Evolutionary conservation across 2,329 filamentous ascomycete species (phyloP).

Genomic region (Fusarium sp.): DNA sequence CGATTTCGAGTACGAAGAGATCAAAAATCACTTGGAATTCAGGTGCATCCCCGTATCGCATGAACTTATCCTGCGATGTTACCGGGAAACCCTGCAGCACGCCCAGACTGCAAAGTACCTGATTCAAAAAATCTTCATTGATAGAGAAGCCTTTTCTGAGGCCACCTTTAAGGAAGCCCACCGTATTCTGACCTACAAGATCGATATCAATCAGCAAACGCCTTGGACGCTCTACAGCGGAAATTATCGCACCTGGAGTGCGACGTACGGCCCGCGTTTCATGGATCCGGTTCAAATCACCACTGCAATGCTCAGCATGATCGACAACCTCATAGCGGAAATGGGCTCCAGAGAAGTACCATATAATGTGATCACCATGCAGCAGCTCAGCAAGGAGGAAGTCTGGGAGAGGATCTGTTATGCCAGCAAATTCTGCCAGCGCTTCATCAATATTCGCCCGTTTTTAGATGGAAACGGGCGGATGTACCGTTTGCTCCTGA

Average conservation of each 20-base stretch:
- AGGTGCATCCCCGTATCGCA: no score
- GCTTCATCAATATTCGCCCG: slow-evolving; percentile 49
- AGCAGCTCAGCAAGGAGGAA: no score
- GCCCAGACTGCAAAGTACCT: slow-evolving; percentile 25
- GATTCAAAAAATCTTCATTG: slow-evolving; percentile 3
- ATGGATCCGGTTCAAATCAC: neutral
- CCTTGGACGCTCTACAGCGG: slow-evolving; percentile 26
- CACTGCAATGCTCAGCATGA: slow-evolving; percentile 40
- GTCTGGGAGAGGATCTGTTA: neutral
- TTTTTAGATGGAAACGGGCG: slow-evolving; percentile 51
- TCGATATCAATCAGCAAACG: neutral
- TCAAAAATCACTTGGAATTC: neutral
- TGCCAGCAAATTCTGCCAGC: slow-evolving; percentile 42
- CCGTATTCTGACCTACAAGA: slow-evolving; percentile 23
- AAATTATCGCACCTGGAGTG: slow-evolving; percentile 37
- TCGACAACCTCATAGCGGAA: slow-evolving; percentile 13
- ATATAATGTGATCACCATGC: no score
- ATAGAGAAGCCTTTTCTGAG: slow-evolving; percentile 12
- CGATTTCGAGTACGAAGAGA: neutral
- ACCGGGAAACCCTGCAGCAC: slow-evolving; percentile 23
- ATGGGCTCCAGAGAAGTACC: slow-evolving; percentile 16
- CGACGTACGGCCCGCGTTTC: neutral
- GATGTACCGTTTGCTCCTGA: slow-evolving; percentile 47
- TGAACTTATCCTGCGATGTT: neutral
- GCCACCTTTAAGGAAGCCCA: slow-evolving; percentile 38